These are phyloP conservation scores for Globisporangium perplexum DNA, from an alignment of 352 stramenopile genomes.

Conservation along the genomic window DNA sequence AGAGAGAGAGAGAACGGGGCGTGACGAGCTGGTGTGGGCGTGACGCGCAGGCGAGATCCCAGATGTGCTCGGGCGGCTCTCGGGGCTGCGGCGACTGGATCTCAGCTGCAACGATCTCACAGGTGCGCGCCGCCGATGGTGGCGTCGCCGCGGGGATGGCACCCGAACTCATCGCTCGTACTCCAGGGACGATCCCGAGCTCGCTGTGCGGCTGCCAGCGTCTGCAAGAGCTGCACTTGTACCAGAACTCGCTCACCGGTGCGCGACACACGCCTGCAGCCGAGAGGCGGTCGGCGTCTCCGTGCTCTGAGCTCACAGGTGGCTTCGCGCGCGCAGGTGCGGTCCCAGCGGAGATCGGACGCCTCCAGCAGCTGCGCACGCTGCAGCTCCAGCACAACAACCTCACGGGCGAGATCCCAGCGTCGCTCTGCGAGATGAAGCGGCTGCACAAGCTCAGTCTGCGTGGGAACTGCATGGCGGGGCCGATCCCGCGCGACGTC, in stretches of 20 bases:
- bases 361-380: conserved; percentile 53
- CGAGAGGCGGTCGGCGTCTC: background rate
- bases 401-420: conserved; percentile 46
- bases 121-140: conserved; percentile 14
- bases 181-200: conserved; percentile 31
- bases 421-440: conserved; percentile 43
- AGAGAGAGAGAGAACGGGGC: no score
- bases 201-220: conserved; percentile 43
- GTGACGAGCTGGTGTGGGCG: background rate
- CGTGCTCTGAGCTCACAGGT: background rate
- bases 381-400: conserved; percentile 85
- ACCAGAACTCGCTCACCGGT: conserved; percentile 74
- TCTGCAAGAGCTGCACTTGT: conserved; percentile 72
- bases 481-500: conserved; percentile 54
- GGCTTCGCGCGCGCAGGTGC: conserved; percentile 13
- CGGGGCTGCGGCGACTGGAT: conserved; percentile 50
- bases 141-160: background rate
- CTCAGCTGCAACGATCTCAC: conserved; percentile 81
- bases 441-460: conserved; percentile 67
- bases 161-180: background rate
- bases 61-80: conserved; percentile 40
- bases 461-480: conserved; percentile 73
- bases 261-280: background rate
- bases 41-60: conserved; percentile 41
- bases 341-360: conserved; percentile 46